Percentiles rank a stretch among this genome's conserved stretches.
These are phyloP conservation scores for Pseudomassariella vexata DNA, from an alignment of 2,329 filamentous ascomycete species.

Conservation along the genomic window DNA sequence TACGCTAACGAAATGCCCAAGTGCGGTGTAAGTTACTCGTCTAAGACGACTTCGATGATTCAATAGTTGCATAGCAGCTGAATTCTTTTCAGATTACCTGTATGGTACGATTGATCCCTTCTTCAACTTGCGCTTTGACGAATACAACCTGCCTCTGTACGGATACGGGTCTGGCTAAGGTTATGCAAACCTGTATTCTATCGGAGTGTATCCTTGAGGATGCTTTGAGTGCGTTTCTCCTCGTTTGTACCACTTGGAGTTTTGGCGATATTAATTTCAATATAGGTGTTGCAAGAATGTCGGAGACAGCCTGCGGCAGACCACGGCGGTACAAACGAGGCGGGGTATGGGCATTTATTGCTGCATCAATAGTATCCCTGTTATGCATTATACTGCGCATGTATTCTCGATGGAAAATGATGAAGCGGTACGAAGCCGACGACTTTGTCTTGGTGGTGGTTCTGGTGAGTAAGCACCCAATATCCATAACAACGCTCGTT, in stretches of 20 bases:
- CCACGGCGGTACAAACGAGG: conserved; percentile 23
- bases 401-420: conserved; percentile 27
- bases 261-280: background rate
- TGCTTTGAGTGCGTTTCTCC: conserved; percentile 17
- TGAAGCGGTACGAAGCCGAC: conserved; percentile 26
- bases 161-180: conserved; percentile 12
- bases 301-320: conserved; percentile 25
- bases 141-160: conserved; percentile 24
- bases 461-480: no score
- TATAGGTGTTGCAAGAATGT: conserved; percentile 23
- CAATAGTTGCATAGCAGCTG: conserved; percentile 10
- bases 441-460: conserved; percentile 33
- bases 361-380: conserved; percentile 28
- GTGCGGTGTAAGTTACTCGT: conserved; percentile 13
- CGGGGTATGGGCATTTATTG: conserved; percentile 26
- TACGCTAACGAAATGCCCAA: conserved; percentile 12
- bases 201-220: conserved; percentile 19
- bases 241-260: no score
- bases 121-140: conserved; percentile 16
- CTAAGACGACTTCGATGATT: background rate
- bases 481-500: no score
- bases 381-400: conserved; percentile 29
- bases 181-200: conserved; percentile 17
- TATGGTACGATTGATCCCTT: conserved; percentile 14
- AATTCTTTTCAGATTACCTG: no score